Evolutionary conservation across 176 grass and related monocot genomes (phyloP).

Genomic region (Zea luxurians): DNA sequence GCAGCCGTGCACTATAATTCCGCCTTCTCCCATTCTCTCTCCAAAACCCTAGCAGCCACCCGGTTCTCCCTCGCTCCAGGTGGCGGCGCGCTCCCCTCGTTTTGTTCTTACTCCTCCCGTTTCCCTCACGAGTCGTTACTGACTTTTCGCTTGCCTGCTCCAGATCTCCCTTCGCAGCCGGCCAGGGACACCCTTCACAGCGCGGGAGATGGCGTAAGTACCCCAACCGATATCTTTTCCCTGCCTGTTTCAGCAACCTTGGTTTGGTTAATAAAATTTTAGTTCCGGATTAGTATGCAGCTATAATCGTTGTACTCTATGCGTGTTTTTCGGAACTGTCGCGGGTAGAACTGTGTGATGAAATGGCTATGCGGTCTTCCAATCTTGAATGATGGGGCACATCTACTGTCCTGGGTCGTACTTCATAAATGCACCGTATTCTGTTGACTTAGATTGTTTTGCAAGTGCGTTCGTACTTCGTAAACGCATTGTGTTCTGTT

Average conservation of each 20-base stretch:
- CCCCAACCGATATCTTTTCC: neutral
- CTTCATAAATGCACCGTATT: neutral
- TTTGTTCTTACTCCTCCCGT: neutral
- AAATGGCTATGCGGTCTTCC: neutral
- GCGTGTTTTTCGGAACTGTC: neutral
- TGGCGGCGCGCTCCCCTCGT: constrained; percentile 14
- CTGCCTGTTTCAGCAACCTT: neutral
- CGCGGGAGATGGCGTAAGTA: constrained; percentile 38
- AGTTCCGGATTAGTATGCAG: neutral
- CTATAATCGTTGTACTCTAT: neutral
- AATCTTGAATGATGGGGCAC: no score
- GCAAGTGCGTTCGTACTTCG: no score
- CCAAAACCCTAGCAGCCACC: constrained; percentile 33
- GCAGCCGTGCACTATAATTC: neutral
- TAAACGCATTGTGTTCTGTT: neutral
- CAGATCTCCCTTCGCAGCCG: constrained; percentile 10
- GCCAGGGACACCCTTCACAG: neutral
- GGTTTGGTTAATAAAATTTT: neutral
- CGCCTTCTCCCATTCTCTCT: neutral
- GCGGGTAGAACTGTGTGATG: neutral
- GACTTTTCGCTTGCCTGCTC: constrained; percentile 2
- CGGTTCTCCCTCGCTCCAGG: neutral
- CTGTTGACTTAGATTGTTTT: no score
- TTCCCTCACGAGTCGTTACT: neutral
- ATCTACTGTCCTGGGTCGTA: neutral